These are phyloP conservation scores for Fistulifera pelliculosa DNA, from an alignment of 108 stramenopile genomes.

Conservation along the genomic window DNA sequence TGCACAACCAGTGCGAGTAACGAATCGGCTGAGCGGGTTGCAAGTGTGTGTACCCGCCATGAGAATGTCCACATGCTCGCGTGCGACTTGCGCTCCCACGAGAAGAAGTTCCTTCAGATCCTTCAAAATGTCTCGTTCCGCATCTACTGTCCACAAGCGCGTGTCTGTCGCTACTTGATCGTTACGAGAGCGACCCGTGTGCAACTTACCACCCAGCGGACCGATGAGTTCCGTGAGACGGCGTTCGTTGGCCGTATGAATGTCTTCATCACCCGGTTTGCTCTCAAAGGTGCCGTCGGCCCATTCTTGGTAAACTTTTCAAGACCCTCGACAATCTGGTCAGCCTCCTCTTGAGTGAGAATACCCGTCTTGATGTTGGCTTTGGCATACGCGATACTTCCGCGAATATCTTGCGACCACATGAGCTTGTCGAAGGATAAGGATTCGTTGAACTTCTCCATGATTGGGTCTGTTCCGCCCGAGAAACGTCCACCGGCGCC, in stretches of 20 bases:
- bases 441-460: constrained; percentile 99
- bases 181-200: constrained; percentile 96
- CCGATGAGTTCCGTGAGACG: constrained; percentile 95
- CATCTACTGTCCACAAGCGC: constrained; percentile 90
- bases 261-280: constrained; percentile 95
- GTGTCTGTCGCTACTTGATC: constrained; percentile 98
- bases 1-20: constrained; percentile 95
- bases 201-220: constrained; percentile 90
- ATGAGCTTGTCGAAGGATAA: constrained; percentile 93
- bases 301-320: constrained; percentile 89
- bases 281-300: constrained; percentile 73
- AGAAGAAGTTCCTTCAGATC: constrained; percentile 63
- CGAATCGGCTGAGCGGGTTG: constrained; percentile 98
- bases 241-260: constrained; percentile 99
- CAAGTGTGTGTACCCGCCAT: constrained; percentile 99
- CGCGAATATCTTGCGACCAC: constrained; percentile 93
- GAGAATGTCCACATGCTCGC: constrained; percentile 84
- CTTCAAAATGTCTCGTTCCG: constrained; percentile 70
- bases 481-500: constrained; percentile 95
- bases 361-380: constrained; percentile 82
- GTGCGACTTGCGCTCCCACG: constrained; percentile 65
- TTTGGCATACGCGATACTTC: constrained; percentile 94
- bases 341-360: constrained; percentile 77
- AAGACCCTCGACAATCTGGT: constrained; percentile 65
- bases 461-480: constrained; percentile 96